A percentile compares a stretch with the other conserved stretches of the same genome.
These are phyloP conservation scores for Inga laurina DNA, from an alignment of 306 rosid genomes.

Conservation along the genomic window DNA sequence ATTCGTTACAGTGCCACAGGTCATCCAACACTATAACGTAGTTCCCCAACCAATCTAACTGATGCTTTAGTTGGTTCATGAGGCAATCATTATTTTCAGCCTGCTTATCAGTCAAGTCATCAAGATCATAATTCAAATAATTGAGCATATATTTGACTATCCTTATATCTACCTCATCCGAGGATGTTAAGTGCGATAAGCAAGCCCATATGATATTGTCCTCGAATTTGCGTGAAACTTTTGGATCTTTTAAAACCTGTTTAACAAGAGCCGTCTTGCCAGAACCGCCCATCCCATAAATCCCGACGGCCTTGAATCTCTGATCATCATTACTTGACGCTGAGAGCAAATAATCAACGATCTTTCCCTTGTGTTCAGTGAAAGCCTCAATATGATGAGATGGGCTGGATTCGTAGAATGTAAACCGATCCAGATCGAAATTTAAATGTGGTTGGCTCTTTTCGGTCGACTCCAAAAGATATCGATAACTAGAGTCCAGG, in stretches of 20 bases:
- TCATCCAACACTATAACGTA: conserved; percentile 3
- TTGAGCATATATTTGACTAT: background rate
- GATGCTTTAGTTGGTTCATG: background rate
- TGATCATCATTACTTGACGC: too few relatives aligned
- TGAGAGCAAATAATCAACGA: background rate
- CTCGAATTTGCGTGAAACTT: background rate
- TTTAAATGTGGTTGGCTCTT: background rate
- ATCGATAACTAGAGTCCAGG: too few relatives aligned
- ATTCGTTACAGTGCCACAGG: background rate
- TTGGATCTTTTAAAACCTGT: background rate
- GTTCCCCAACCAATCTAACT: background rate
- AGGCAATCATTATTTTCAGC: background rate
- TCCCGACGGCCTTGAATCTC: conserved; percentile 5
- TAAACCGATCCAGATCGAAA: background rate
- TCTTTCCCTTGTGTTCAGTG: background rate
- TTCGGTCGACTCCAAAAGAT: too few relatives aligned
- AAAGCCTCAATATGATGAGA: background rate
- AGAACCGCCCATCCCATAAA: conserved; percentile 22
- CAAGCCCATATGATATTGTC: background rate
- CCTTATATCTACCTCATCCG: background rate
- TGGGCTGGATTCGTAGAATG: background rate
- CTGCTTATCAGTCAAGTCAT: background rate
- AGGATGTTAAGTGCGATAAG: background rate
- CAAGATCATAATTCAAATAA: background rate
- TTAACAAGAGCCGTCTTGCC: conserved; percentile 9